Percentiles rank a stretch among this genome's conserved stretches.
phyloP scores from a whole-genome alignment of 2,329 filamentous ascomycete genomes.

The Aspergillus quadricinctus region DNA sequence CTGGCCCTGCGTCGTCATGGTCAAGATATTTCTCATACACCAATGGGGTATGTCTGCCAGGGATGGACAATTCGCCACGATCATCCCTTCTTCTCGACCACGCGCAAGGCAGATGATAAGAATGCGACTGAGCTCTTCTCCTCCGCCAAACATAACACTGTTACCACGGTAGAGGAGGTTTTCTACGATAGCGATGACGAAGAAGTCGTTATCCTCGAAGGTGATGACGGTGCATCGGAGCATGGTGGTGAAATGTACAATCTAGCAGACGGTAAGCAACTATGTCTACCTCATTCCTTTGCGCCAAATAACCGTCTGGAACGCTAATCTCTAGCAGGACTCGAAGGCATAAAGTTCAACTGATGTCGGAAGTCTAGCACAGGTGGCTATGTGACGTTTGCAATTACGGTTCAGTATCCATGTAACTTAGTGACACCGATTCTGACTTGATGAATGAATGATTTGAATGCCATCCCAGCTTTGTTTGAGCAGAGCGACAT shows the following conservation, averaged over 20 bases:
- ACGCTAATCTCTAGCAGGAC: too few relatives aligned
- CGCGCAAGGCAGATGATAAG: neutral
- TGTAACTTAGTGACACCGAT: too few relatives aligned
- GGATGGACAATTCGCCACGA: constrained; percentile 20
- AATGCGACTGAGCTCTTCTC: neutral
- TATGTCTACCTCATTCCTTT: too few relatives aligned
- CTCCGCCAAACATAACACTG: neutral
- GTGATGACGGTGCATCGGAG: neutral
- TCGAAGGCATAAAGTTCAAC: too few relatives aligned
- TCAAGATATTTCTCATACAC: constrained; percentile 32
- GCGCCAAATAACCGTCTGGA: too few relatives aligned
- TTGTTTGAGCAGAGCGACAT: too few relatives aligned
- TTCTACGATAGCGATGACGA: neutral
- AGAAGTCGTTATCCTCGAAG: neutral
- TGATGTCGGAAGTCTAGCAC: too few relatives aligned
- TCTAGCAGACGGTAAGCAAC: neutral
- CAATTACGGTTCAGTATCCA: too few relatives aligned
- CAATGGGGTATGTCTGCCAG: constrained; percentile 34
- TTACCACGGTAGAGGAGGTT: neutral
- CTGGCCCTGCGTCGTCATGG: constrained; percentile 28
- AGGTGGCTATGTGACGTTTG: too few relatives aligned
- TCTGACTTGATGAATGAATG: too few relatives aligned
- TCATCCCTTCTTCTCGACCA: constrained; percentile 26
- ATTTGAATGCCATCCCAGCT: too few relatives aligned
- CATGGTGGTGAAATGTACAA: neutral